These are phyloP conservation scores for Mortierella antarctica DNA, from an alignment of 192 early-diverging fungal genomes.

Conservation along the genomic window DNA sequence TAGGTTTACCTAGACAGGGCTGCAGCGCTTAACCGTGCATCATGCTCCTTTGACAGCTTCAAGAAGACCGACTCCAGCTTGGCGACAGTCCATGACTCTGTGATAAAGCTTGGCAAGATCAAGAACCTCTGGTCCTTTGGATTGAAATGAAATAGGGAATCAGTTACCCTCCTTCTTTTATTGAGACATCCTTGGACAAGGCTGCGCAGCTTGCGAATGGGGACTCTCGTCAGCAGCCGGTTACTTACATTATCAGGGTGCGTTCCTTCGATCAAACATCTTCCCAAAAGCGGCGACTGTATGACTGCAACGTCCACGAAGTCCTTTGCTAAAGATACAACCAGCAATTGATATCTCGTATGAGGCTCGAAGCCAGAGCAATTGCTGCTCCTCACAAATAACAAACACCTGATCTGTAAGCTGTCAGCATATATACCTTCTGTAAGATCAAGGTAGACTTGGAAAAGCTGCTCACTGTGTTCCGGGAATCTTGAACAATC, in stretches of 20 bases:
- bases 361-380: no score
- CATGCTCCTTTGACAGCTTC: constrained; percentile 9
- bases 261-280: constrained; percentile 31
- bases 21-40: constrained; percentile 17
- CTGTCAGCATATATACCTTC: constrained; percentile 1
- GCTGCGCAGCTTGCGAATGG: constrained; percentile 31
- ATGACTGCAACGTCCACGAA: constrained; percentile 33
- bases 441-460: constrained; percentile 38
- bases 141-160: neutral
- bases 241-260: constrained; percentile 40
- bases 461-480: constrained; percentile 40
- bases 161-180: no score
- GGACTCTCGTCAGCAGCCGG: constrained; percentile 56
- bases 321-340: constrained; percentile 18
- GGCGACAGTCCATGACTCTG: constrained; percentile 30
- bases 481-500: constrained; percentile 30
- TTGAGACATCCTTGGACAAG: neutral
- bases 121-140: constrained; percentile 82
- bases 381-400: neutral
- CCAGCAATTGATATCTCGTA: neutral
- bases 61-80: constrained; percentile 22
- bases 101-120: constrained; percentile 11
- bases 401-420: neutral
- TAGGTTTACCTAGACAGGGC: constrained; percentile 19
- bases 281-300: constrained; percentile 10